phyloP scores from a whole-genome alignment of 2,329 filamentous ascomycete genomes.

The Fusarium lateritium region DNA sequence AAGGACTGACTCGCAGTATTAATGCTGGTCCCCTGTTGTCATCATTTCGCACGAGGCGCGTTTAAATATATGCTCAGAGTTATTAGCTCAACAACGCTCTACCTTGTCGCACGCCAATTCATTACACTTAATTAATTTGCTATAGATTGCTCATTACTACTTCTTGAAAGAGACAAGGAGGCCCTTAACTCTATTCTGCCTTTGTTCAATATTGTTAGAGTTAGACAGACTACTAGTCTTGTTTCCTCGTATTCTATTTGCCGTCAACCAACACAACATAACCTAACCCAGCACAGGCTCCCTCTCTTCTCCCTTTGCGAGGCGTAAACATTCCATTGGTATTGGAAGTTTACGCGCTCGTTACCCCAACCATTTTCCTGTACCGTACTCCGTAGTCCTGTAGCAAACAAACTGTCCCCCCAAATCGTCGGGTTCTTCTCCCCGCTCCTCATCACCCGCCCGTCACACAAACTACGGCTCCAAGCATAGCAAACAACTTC shows the following conservation, averaged over 20 bases:
- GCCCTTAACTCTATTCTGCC: slow-evolving; percentile 14
- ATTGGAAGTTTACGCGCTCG: slow-evolving; percentile 15
- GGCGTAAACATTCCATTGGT: slow-evolving; percentile 21
- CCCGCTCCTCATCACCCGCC: slow-evolving; percentile 25
- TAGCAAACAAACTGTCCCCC: slow-evolving; percentile 18
- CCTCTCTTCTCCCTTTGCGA: slow-evolving; percentile 9
- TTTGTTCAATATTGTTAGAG: background rate
- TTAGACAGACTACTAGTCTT: background rate
- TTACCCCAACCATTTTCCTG: slow-evolving; percentile 17
- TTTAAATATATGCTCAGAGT: slow-evolving; percentile 25
- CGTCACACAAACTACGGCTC: slow-evolving; percentile 39
- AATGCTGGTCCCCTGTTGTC: slow-evolving; percentile 17
- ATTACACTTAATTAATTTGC: slow-evolving; percentile 6
- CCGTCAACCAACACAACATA: background rate
- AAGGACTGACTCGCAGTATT: slow-evolving; percentile 28
- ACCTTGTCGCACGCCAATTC: slow-evolving; percentile 15
- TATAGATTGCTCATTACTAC: background rate
- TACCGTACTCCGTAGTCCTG: background rate
- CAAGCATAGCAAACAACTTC: slow-evolving; percentile 37
- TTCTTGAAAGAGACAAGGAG: background rate
- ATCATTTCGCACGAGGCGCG: slow-evolving; percentile 37
- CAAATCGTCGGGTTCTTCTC: slow-evolving; percentile 19
- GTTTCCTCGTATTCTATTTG: slow-evolving; percentile 1
- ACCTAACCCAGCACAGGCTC: background rate
- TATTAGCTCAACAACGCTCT: slow-evolving; percentile 30